phyloP scores from a whole-genome alignment of 1,139 yeast genomes.

The Nakaseomyces bracarensis region DNA sequence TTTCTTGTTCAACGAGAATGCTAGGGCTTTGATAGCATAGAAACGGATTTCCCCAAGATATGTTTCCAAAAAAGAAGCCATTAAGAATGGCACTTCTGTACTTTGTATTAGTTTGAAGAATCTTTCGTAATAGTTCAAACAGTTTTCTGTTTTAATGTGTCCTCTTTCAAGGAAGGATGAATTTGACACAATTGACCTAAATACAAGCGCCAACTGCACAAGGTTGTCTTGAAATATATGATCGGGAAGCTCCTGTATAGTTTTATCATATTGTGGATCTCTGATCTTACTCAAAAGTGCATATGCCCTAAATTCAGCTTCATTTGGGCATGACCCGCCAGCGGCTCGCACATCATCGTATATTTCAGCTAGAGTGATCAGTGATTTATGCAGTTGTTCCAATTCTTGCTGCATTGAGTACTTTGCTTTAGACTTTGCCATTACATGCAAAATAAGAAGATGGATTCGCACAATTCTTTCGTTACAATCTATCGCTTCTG shows the following conservation, averaged over 20 bases:
- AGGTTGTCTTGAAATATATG: constrained; percentile 44
- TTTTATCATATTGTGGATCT: constrained; percentile 80
- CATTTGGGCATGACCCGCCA: constrained; percentile 68
- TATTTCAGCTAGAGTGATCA: constrained; percentile 82
- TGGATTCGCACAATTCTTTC: constrained; percentile 90
- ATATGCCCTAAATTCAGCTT: constrained; percentile 90
- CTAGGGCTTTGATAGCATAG: constrained; percentile 62
- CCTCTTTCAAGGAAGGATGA: constrained; percentile 57
- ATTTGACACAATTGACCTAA: constrained; percentile 59
- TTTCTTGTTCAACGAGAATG: constrained; percentile 60
- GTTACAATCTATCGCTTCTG: constrained; percentile 88
- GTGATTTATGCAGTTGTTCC: constrained; percentile 86
- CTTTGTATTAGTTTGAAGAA: constrained; percentile 54
- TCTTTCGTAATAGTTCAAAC: constrained; percentile 51
- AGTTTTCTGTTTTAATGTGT: constrained; percentile 47
- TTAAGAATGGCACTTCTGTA: constrained; percentile 53
- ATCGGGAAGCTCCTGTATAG: constrained; percentile 59
- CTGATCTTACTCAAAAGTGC: constrained; percentile 69
- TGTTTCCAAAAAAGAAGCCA: constrained; percentile 71
- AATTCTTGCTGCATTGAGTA: constrained; percentile 92
- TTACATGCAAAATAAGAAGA: constrained; percentile 68
- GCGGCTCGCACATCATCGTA: constrained; percentile 70
- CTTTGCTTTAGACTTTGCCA: constrained; percentile 72
- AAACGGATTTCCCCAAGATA: constrained; percentile 75
- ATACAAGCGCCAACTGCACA: constrained; percentile 65